Evolutionary conservation across 352 stramenopile genomes (phyloP).

Genomic region (Phytophthora ohioensis): DNA sequence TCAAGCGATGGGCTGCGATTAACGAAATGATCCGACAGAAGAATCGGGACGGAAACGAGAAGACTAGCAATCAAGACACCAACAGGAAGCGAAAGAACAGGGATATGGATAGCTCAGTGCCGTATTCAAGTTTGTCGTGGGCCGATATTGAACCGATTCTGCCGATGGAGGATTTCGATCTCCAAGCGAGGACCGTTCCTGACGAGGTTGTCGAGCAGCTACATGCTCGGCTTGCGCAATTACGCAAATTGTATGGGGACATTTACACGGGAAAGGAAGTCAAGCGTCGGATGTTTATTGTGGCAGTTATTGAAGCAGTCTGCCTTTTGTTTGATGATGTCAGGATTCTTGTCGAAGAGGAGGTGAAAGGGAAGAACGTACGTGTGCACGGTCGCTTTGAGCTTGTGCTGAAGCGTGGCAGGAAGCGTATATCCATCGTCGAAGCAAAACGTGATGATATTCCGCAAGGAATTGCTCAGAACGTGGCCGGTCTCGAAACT

Average conservation of each 20-base stretch:
- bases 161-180: constrained; percentile 18
- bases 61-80: constrained; percentile 23
- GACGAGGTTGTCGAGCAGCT: constrained; percentile 28
- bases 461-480: constrained; percentile 33
- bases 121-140: constrained; percentile 30
- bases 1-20: too few species aligned
- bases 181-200: constrained; percentile 22
- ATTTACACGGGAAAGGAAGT: constrained; percentile 7
- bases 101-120: constrained; percentile 24
- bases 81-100: constrained; percentile 28
- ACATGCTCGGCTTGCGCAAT: constrained; percentile 20
- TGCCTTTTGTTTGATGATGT: constrained; percentile 10
- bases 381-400: constrained; percentile 33
- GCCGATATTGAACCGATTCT: constrained; percentile 34
- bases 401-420: constrained; percentile 40
- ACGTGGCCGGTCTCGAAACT: constrained; percentile 32
- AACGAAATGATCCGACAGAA: constrained; percentile 27
- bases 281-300: constrained; percentile 10
- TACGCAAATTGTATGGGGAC: constrained; percentile 19
- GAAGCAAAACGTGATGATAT: constrained; percentile 34
- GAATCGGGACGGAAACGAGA: constrained; percentile 24
- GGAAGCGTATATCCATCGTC: constrained; percentile 32
- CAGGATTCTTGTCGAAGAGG: constrained; percentile 12
- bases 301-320: constrained; percentile 22
- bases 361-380: constrained; percentile 33